These are phyloP conservation scores for Bipolaris gigantea DNA, from an alignment of 2,329 filamentous ascomycete genomes.

Conservation along the genomic window DNA sequence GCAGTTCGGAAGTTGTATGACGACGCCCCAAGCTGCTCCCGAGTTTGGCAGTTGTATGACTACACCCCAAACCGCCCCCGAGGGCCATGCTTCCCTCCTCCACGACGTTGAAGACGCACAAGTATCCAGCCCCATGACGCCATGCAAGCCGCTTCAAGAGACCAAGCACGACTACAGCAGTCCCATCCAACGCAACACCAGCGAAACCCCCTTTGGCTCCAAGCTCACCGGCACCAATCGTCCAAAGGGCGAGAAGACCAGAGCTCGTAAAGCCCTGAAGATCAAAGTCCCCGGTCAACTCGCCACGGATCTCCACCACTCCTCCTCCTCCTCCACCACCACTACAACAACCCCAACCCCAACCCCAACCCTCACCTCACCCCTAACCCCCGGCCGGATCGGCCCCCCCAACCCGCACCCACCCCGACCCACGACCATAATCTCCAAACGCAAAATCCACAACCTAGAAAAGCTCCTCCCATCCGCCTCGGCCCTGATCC, in stretches of 20 bases:
- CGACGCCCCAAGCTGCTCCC: not conserved
- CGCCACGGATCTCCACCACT: not conserved
- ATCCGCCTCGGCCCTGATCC: slow-evolving; percentile 16
- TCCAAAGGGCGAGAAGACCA: not conserved
- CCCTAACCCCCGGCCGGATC: slow-evolving; percentile 15
- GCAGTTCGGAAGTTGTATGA: not conserved
- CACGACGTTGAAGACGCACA: not conserved
- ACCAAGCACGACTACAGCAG: not conserved
- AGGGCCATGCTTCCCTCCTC: not conserved
- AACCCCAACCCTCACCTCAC: not conserved
- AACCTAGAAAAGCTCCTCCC: slow-evolving; percentile 24
- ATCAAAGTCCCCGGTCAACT: slow-evolving; percentile 11
- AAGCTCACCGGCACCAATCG: not conserved
- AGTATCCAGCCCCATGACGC: slow-evolving; percentile 1
- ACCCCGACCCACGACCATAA: slow-evolving; percentile 8
- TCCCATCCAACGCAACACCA: not conserved
- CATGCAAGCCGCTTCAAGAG: not conserved
- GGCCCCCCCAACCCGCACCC: slow-evolving; percentile 9
- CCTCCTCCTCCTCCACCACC: no score
- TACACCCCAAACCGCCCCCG: not conserved
- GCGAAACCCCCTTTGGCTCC: not conserved
- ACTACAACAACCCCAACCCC: not conserved
- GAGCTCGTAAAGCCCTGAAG: slow-evolving; percentile 13
- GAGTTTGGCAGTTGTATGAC: not conserved
- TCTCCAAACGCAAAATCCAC: slow-evolving; percentile 26